These are phyloP conservation scores for Lotmaria passim DNA, from an alignment of 208 protist genomes.

Conservation along the genomic window DNA sequence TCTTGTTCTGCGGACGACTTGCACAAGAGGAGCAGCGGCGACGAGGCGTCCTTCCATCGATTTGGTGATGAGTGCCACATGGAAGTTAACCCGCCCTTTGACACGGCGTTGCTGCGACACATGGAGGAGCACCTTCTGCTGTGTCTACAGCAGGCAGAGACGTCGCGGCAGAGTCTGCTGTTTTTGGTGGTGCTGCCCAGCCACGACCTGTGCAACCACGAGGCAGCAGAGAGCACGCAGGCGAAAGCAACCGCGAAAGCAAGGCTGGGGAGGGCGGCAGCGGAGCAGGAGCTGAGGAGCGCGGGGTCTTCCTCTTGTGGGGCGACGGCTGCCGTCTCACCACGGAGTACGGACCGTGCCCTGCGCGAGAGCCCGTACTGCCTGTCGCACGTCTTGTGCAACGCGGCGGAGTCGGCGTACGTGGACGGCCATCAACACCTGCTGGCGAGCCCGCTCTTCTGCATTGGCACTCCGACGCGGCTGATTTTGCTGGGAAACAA, in stretches of 20 bases:
- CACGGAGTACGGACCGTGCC: slow-evolving; percentile 41
- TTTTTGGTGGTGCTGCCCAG: slow-evolving; percentile 73
- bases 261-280: background rate
- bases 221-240: slow-evolving; percentile 13
- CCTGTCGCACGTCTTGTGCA: slow-evolving; percentile 54
- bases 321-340: background rate
- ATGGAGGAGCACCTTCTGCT: slow-evolving; percentile 47
- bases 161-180: slow-evolving; percentile 36
- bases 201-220: slow-evolving; percentile 57
- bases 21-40: background rate
- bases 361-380: slow-evolving; percentile 64
- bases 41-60: background rate
- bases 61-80: slow-evolving; percentile 35
- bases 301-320: background rate
- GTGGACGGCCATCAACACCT: slow-evolving; percentile 81
- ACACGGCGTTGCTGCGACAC: slow-evolving; percentile 63
- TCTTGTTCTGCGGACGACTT: background rate
- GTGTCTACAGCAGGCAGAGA: slow-evolving; percentile 20
- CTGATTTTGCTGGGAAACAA: slow-evolving; percentile 71
- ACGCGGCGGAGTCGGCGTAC: slow-evolving; percentile 57
- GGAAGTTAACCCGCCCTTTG: slow-evolving; percentile 89
- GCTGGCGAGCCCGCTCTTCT: slow-evolving; percentile 67
- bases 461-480: slow-evolving; percentile 70
- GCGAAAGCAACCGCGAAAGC: background rate
- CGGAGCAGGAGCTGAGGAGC: too few species aligned